Base-by-base conservation (phyloP, 2,329 filamentous ascomycete species). In the Monosporascus sp. region DNA sequence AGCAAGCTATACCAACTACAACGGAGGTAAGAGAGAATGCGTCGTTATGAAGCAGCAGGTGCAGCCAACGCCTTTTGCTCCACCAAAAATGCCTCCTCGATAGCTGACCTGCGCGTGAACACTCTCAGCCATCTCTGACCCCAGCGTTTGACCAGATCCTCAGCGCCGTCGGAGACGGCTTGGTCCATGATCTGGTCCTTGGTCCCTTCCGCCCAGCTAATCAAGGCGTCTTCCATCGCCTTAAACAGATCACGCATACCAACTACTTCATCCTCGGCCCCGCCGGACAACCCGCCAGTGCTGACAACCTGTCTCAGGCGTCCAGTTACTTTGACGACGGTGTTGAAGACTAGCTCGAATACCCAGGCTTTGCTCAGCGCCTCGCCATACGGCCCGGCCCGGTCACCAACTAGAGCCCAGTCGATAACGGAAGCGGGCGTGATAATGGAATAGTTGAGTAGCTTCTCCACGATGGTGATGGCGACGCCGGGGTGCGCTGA, bases 401-500 rank as follows among this genome's bases (percentile, higher is more conserved):
- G 74, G 44, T 90, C 71, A 18, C 70, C 68, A 47, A 84, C 78
- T 14, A 99, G 78, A 1, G 90, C 90, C 94, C 94, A 99, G 65
- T 96, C 86, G 47, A 97, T 81, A 27, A 99, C 91, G 17, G 86
- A 87, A 53, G 85, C 77, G 0, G 94, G 94, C 8, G 88, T 91
- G 37, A 99, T 79, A 62, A 99, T 96, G 15, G 89, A 92, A 74
- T 97, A 99, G 74, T 97, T 99, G 62, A 99, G 85, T 5, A 99
- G 81, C 72, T 97, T 97, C 76, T 97, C 93, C 54, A 97, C 82
- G 63, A 99, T 96, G 62, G 89, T 89, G 60, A 97, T 83, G 3
- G 91, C 94, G 44, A 95, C 87, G 55, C 94, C 94, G 0, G 93
- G 91, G 64, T 99, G 93, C 35, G 93, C 87, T 47, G 83, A 82